These are phyloP conservation scores for Candida sanyaensis DNA, from an alignment of 1,139 yeast species.

Conservation along the genomic window DNA sequence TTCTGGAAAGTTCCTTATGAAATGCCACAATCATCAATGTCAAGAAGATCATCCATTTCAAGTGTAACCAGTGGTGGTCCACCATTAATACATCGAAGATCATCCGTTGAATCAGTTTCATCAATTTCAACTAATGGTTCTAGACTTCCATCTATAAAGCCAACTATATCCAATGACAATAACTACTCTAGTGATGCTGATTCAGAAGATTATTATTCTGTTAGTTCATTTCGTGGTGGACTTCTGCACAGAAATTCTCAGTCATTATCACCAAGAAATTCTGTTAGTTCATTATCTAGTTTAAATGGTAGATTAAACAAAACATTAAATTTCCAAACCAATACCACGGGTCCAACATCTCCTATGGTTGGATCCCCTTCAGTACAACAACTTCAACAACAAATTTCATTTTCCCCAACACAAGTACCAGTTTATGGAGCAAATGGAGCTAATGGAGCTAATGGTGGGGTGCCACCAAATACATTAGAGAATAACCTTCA, in stretches of 20 bases:
- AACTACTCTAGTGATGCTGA: slow-evolving; percentile 35
- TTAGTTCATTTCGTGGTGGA: slow-evolving; percentile 33
- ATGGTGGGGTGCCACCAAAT: too few species aligned
- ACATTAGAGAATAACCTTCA: slow-evolving; percentile 22
- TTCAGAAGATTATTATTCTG: slow-evolving; percentile 40
- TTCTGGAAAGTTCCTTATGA: slow-evolving; percentile 56
- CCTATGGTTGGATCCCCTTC: slow-evolving; percentile 14
- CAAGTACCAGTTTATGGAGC: slow-evolving; percentile 6
- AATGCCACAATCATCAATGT: slow-evolving; percentile 34
- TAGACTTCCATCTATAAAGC: slow-evolving; percentile 31
- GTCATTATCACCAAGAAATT: slow-evolving; percentile 46
- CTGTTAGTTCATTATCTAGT: slow-evolving; percentile 46
- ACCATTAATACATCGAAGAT: slow-evolving; percentile 10
- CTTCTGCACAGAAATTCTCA: slow-evolving; percentile 24
- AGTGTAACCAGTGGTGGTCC: slow-evolving; percentile 17
- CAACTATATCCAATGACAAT: slow-evolving; percentile 22
- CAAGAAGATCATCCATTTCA: slow-evolving; percentile 35
- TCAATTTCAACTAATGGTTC: slow-evolving; percentile 35
- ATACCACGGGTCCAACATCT: slow-evolving; percentile 12
- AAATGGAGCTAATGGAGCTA: too few species aligned
- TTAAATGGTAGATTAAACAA: slow-evolving; percentile 45
- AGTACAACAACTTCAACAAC: slow-evolving; percentile 7
- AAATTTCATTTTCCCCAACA: slow-evolving; percentile 6
- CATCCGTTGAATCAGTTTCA: slow-evolving; percentile 18
- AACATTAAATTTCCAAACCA: slow-evolving; percentile 18